Base-by-base conservation (phyloP, 2,329 filamentous ascomycete genomes). In the Neurospora sp. region DNA sequence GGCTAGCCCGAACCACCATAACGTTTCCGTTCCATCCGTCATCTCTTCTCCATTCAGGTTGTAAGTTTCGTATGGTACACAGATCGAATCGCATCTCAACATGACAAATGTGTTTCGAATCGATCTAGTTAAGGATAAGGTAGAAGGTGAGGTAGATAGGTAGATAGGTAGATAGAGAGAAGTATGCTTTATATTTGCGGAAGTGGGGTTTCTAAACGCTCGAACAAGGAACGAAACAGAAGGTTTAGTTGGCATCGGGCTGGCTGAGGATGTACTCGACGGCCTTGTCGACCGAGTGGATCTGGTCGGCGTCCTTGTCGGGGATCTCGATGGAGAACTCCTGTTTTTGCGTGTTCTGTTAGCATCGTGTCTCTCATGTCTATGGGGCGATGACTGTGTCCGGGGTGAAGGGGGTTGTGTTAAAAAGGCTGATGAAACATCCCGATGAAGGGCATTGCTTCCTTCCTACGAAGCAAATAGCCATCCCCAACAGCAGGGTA, bases 241-340 rank as follows among this genome's bases (percentile, higher is more conserved):
- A 71, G 67, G 67, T 40, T 76, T 84, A 87, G 89, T 87, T 88
- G 87, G 93, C 94, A 83, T 97, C 93, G 78, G 94, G 94, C 86
- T 97, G 93, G 82, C 88, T 89, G 79, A 93, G 82, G 84, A 97
- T 97, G 86, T 97, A 97, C 81, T 94, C 89, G 75, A 97, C 92
- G 76, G 94, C 94, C 87, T 97, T 92, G 83, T 96, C 92, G 77
- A 97, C 90, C 79, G 93, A 97, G 88, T 96, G 93, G 82, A 97
- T 97, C 75, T 87, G 86, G 82, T 97, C 94, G 75, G 94, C 94
- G 80, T 97, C 93, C 88, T 97, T 97, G 85, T 97, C 94, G 76
- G 94, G 94, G 78, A 97, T 97, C 88, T 97, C 94, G 81, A 97
- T 96, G 91, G 93, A 88, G 79, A 89, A 89, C 78, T 89, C 85